These are phyloP conservation scores for Quercus glauca DNA, from an alignment of 306 rosid species.

Conservation along the genomic window DNA sequence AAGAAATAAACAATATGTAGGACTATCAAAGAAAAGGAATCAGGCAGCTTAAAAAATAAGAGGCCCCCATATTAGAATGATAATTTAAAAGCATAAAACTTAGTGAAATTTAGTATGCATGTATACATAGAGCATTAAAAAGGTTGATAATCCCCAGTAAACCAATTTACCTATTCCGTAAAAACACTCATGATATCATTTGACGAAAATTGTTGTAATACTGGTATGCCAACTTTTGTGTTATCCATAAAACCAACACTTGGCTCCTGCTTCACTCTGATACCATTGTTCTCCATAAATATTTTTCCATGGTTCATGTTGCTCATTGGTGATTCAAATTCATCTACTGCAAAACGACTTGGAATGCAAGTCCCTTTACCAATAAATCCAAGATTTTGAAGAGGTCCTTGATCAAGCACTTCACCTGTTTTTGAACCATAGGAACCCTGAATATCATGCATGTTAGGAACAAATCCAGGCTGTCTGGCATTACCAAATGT, in stretches of 20 bases:
- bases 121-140: constrained; percentile 13
- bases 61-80: neutral
- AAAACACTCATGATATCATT: constrained; percentile 42
- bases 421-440: constrained; percentile 37
- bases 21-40: neutral
- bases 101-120: constrained; percentile 9
- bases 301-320: constrained; percentile 41
- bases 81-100: neutral
- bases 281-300: constrained; percentile 39
- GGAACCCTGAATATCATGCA: constrained; percentile 24
- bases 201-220: constrained; percentile 37
- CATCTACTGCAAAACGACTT: constrained; percentile 46
- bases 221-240: constrained; percentile 33
- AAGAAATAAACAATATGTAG: neutral
- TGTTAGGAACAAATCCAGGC: constrained; percentile 18
- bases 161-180: constrained; percentile 49
- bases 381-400: constrained; percentile 47
- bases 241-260: constrained; percentile 29
- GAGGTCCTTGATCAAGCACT: constrained; percentile 34
- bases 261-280: constrained; percentile 53
- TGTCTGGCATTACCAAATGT: constrained; percentile 37
- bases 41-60: neutral
- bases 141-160: neutral
- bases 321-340: constrained; percentile 41
- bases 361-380: constrained; percentile 47